phyloP scores from a whole-genome alignment of 23 red algal species.

The Gracilaria domingensis region DNA sequence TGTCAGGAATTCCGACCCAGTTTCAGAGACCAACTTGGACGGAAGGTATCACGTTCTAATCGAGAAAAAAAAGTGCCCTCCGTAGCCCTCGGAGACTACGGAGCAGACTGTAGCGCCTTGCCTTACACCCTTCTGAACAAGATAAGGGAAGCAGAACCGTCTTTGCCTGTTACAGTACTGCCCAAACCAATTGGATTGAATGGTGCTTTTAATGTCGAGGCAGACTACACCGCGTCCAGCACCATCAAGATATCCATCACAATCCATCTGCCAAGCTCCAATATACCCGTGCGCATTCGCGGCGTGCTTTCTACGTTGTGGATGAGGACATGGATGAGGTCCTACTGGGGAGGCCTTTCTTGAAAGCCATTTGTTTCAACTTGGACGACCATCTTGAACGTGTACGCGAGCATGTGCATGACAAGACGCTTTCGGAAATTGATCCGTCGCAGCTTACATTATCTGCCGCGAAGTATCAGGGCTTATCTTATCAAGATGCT shows the following conservation, averaged over 20 bases:
- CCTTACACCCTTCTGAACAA: not conserved
- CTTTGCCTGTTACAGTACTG: not conserved
- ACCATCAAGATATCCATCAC: not conserved
- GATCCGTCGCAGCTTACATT: not conserved
- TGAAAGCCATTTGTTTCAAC: slow-evolving; percentile 27
- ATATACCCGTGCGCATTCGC: slow-evolving; percentile 14
- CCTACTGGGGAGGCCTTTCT: not conserved
- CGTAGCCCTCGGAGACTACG: no score
- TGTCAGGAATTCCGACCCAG: not conserved
- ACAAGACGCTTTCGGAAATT: not conserved
- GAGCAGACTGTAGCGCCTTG: no score
- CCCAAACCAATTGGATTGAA: not conserved
- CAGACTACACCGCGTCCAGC: not conserved
- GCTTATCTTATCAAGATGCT: not conserved
- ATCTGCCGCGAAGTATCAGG: not conserved
- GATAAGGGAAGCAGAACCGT: not conserved
- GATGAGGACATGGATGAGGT: slow-evolving; percentile 24
- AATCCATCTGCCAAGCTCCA: slow-evolving; percentile 28
- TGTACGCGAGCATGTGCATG: not conserved
- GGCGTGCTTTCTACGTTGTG: slow-evolving; percentile 21
- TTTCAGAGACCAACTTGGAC: no score
- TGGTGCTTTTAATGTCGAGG: not conserved
- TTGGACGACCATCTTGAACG: slow-evolving; percentile 3
- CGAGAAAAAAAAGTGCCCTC: no score
- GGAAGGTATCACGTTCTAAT: no score